Base-by-base conservation (phyloP, 192 early-diverging fungal genomes). In the Linderina pennispora region DNA sequence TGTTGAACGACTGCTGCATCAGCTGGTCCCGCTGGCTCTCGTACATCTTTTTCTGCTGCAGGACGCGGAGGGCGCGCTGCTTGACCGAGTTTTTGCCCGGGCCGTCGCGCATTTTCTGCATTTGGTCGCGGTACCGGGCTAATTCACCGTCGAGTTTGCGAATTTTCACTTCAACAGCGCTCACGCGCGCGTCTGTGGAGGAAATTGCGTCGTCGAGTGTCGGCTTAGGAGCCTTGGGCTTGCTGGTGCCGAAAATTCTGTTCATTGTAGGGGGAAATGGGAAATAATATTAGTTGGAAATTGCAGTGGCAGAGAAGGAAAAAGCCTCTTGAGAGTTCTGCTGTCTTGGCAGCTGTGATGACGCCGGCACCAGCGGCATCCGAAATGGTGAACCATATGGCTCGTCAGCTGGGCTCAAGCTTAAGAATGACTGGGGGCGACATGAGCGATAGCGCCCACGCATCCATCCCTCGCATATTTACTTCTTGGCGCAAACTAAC, bases 1-100 rank as follows among this genome's bases (percentile, higher is more conserved):
- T 99, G 74, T 97, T 99, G 59, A 94, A 98, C 23, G 94, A 85
- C 67, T 97, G 93, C 64, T 95, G 92, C 69, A 85, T 84, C 36
- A 98, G 78, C 55, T 94, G 87, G 49, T 99, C 93, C 28, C 91
- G 78, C 66, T 98, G 94, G 20, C 74, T 76, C 65, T 99, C 97
- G 62, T 95, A 93, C 81, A 94, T 55, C 52, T 94, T 97, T 52
- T 88, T 88, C 62, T 99, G 94, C 72, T 95, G 91, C 31, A 99
- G 56, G 7, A 95, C 84, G 19, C 85, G 69, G 58, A 99, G 51
- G 0, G 97, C 97, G 47, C 87, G 88, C 56, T 90, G 82, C 72
- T 97, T 93, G n/a, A 97, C 79, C 8, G 85, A 65, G 53, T 91
- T 91, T 82, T 92, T 92, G 43, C 74, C 88, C 1, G 89, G 85